Base-by-base conservation (phyloP, 2,329 filamentous ascomycete species). In the Emergomyces africanus region DNA sequence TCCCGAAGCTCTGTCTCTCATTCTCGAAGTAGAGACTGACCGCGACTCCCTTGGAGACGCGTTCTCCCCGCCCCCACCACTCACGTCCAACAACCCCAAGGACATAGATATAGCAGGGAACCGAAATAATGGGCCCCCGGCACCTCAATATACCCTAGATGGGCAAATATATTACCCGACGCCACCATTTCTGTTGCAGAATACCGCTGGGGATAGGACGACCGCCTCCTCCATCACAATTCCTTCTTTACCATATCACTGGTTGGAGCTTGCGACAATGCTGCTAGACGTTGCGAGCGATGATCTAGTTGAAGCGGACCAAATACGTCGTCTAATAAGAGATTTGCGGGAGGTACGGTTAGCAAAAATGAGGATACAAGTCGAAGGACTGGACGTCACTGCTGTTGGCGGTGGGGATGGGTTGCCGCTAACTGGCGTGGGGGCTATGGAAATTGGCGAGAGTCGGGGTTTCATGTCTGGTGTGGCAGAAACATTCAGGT, bases 391-490 rank as follows among this genome's bases (percentile, higher is more conserved):
- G 55, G 88, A 90, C 66, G 69, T 69, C 41, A 73, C 73, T 8
- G 70, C 73, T 12, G 68, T 66, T 33, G 82, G 81, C 23, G 87
- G 81, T 9, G 84, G 83, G 3, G 84, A 85, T 25, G 85, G 91
- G n/a, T 82, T 89, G 59, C 81, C 87, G 59, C 77, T 87, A 70
- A 86, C 85, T 54, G 92, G 92, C 25, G 88, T 97, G 0, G 94
- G 94, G 1, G 89, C 89, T 1, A 90, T 97, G 87, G 94, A 99
- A 76, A 79, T 97, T 54, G 87, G 88, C 0, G 92, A 97, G 76
- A 88, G 85, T 59, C 81, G 92, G 66, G 86, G 84, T 0, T 95
- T 96, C 69, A 84, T 97, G 62, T 79, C 84, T 1, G 89, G 88
- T 0, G 89, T 96, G 1, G 86, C 97, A 63, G 91, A 97, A 71